phyloP scores from a whole-genome alignment of 1,284 basidiomycete species.

The Sporisorium graminicola region DNA sequence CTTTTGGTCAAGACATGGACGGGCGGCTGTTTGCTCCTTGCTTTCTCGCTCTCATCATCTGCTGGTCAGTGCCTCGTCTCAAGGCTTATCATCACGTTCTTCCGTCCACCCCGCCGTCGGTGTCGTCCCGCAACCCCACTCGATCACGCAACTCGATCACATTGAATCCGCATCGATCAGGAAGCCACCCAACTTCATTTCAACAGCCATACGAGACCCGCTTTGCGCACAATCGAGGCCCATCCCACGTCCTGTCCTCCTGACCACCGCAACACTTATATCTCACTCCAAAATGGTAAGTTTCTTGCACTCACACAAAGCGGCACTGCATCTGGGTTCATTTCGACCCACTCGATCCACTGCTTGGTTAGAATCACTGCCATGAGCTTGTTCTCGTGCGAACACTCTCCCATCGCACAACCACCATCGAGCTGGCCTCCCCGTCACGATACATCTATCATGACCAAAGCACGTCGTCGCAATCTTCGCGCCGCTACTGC shows the following conservation, averaged over 20 bases:
- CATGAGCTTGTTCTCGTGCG: background rate
- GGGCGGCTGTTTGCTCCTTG: background rate
- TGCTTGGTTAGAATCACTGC: background rate
- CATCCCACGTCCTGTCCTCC: conserved; percentile 1
- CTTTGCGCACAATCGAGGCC: background rate
- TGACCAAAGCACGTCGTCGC: conserved; percentile 40
- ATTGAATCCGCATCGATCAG: background rate
- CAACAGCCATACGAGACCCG: too few species aligned
- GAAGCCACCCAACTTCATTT: background rate
- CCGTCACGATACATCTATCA: too few species aligned
- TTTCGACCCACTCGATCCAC: conserved; percentile 5
- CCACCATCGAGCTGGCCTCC: background rate
- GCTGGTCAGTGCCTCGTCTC: background rate
- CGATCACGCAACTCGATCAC: background rate
- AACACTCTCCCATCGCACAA: background rate
- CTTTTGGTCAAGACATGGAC: background rate
- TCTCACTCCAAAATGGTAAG: conserved; percentile 24
- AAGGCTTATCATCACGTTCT: too few species aligned
- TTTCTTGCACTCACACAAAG: background rate
- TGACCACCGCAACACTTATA: conserved; percentile 2
- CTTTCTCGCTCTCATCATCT: background rate
- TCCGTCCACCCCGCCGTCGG: background rate
- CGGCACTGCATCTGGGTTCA: conserved; percentile 9
- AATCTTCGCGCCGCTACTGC: conserved; percentile 26
- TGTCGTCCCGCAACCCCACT: background rate